These are phyloP conservation scores for Backusella psychrophila DNA, from an alignment of 192 early-diverging fungal species.

Conservation along the genomic window DNA sequence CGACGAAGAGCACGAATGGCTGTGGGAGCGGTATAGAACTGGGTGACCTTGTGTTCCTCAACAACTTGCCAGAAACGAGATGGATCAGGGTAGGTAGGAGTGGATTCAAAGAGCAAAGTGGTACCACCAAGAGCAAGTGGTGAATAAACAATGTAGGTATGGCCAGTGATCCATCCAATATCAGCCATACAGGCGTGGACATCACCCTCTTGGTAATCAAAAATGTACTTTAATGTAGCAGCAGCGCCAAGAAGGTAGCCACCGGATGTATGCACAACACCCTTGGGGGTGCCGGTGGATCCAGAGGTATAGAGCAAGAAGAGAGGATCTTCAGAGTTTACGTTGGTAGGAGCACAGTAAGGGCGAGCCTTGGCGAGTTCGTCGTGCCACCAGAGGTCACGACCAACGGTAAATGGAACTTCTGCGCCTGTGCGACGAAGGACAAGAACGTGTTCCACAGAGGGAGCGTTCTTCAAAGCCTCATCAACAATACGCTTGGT, in stretches of 20 bases:
- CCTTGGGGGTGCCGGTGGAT: constrained; percentile 88
- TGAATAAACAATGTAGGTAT: constrained; percentile 93
- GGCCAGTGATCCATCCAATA: constrained; percentile 86
- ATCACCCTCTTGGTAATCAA: constrained; percentile 90
- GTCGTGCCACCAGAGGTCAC: constrained; percentile 97
- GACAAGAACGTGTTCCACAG: constrained; percentile 84
- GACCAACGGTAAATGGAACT: constrained; percentile 70
- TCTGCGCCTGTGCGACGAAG: constrained; percentile 86
- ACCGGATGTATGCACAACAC: constrained; percentile 91
- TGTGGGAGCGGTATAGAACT: constrained; percentile 98
- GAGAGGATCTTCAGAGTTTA: constrained; percentile 90
- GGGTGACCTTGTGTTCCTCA: constrained; percentile 89
- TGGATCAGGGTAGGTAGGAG: constrained; percentile 87
- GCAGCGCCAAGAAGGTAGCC: constrained; percentile 94
- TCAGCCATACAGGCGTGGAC: constrained; percentile 95
- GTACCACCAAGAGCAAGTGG: constrained; percentile 85
- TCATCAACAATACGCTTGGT: constrained; percentile 95
- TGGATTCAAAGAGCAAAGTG: constrained; percentile 92
- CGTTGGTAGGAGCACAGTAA: constrained; percentile 82
- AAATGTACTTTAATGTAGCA: constrained; percentile 86
- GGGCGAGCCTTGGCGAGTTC: constrained; percentile 78
- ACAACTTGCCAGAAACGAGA: constrained; percentile 82
- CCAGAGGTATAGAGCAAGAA: constrained; percentile 96
- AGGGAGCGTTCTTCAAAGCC: constrained; percentile 74
- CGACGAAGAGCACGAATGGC: constrained; percentile 95